Evolutionary conservation across 2,329 filamentous ascomycete species (phyloP), one percentile per base, ranked within the genome.

Genomic region (Drechslerella stenobrocha): DNA sequence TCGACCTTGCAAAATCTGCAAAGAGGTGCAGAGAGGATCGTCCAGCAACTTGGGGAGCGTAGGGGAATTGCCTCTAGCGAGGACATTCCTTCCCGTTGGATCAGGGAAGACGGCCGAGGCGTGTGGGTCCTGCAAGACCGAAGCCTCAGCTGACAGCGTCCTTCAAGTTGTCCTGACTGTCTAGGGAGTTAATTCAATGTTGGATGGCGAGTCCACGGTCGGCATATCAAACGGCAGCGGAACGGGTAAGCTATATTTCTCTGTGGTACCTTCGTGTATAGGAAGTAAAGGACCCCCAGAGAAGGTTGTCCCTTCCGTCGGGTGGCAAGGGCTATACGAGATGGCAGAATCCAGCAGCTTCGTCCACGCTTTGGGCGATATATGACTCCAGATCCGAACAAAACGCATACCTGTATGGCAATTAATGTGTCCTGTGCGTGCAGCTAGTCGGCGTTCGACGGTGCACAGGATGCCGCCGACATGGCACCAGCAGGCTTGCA

Each of bases 91-190:
- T 51, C 61, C 53, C 23, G 37, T 40, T 44, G 42, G 40, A 48
- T 48, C 7, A 50, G 55, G 26, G 40, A 50, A 18, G 23, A 53
- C 50, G 45, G 35, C 20, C 24, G 45, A 51, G 55, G 51, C 55
- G 59, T 60, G 63, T 67, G 63, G 50, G 50, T 52, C 55, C n/a
- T 30, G 45, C 30, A 50, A 37, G 60, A 59, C 63, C 55, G 55
- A 67, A 50, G 55, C 60, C 34, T 32, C 50, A 60, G 50, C 50
- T 56, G 55, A 60, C 32, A 35, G 46, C 34, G 32, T 37, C n/a
- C n/a, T n/a, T 35, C 26, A 34, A 50, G 37, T 58, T 35, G 11
- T 30, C 30, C 45, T 32, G 23, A 40, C 32, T 42, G n/a, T 9
- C 23, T 44, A 23, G 35, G 23, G 44, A 24, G 26, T 56, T 20